Base-by-base conservation (phyloP, 2,329 filamentous ascomycete genomes). In the Neocatenulostroma microsporum region DNA sequence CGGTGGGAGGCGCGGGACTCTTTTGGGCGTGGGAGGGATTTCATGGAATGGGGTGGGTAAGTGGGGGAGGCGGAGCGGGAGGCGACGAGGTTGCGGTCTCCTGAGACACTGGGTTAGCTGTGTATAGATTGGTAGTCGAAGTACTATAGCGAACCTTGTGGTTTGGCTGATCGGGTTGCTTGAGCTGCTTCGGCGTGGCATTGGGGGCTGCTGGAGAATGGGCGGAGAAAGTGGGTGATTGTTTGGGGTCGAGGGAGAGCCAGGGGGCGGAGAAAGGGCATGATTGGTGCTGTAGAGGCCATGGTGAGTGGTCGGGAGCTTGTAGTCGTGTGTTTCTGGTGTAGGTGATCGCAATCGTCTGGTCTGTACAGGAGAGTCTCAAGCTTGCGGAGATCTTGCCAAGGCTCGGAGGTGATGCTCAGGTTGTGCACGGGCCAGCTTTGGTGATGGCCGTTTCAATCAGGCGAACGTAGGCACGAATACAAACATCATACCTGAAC, bases 221-320 rank as follows among this genome's bases (percentile, higher is more conserved):
- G n/a, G 51, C 58, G 59, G 38, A 63, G 50, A 53, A 64, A 59
- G 30, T 57, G 60, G 24, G 53, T 53, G 34, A 62, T 50, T 7
- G 61, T 54, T 25, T 58, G 44, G 13, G 56, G 50, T 38, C 58
- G 51, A 14, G 64, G 61, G 5, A 58, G 53, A 3, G 49, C 56
- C 40, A 64, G 42, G 35, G 65, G 63, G 40, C 63, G 52, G 18
- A 68, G 51, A 29, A 68, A 60, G 5, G 63, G 49, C 37, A 62
- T 45, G 19, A 64, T 34, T 19, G 60, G 56, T 35, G 54, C 53
- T 40, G 56, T 33, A 4, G 52, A 56, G 21, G 62, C 50, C 61
- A 65, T 64, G 39, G 38, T 34, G 31, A 13, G n/a, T 20, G 36
- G 10, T 13, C n/a, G 17, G n/a, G 7, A 10, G 17, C 6, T 32